Percentiles rank a stretch among this genome's conserved stretches.
Evolutionary conservation across 148 eudicot genomes (phyloP).

Genomic region (Agrostemma githago): DNA sequence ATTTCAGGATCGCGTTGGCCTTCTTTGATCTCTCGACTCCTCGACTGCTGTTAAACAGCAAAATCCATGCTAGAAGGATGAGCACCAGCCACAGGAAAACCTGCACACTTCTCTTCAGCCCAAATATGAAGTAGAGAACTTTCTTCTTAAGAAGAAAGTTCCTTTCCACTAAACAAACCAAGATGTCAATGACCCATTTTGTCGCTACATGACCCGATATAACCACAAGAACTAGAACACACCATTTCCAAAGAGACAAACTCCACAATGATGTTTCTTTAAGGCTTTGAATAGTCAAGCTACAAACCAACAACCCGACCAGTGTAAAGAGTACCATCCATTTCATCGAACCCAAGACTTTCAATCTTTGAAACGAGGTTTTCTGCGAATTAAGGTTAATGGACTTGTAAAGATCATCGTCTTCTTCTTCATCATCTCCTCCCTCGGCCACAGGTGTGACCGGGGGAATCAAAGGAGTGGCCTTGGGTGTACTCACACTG

Average conservation of each 20-base stretch:
- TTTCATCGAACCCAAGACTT: constrained; percentile 32
- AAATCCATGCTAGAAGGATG: constrained; percentile 65
- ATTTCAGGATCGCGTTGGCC: constrained; percentile 31
- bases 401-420: constrained; percentile 50
- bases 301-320: constrained; percentile 35
- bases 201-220: constrained; percentile 56
- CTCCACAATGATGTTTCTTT: constrained; percentile 31
- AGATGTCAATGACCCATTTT: constrained; percentile 38
- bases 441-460: constrained; percentile 40
- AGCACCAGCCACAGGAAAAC: constrained; percentile 61
- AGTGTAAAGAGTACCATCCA: constrained; percentile 41
- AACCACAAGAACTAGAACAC: constrained; percentile 51
- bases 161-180: constrained; percentile 53
- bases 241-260: constrained; percentile 70
- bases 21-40: constrained; percentile 41
- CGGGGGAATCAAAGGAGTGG: not conserved
- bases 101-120: constrained; percentile 55
- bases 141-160: constrained; percentile 63
- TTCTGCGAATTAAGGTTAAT: constrained; percentile 15
- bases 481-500: constrained; percentile 10
- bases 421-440: constrained; percentile 55
- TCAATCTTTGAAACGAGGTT: constrained; percentile 32
- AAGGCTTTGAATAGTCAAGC: constrained; percentile 35
- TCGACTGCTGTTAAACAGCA: constrained; percentile 43
- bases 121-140: constrained; percentile 66